These are phyloP conservation scores for Boechera stricta DNA, from an alignment of 345 rosid species.

Conservation along the genomic window DNA sequence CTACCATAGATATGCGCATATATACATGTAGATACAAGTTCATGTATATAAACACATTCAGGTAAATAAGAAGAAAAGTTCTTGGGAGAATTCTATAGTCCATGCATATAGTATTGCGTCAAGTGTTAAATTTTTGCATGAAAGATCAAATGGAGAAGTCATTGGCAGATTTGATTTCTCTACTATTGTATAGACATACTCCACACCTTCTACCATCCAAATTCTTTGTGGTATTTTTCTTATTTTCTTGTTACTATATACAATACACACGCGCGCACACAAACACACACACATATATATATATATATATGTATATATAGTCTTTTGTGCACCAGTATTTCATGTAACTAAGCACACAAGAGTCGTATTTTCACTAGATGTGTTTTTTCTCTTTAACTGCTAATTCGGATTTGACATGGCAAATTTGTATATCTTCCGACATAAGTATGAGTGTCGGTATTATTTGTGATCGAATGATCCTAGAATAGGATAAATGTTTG, in stretches of 20 bases:
- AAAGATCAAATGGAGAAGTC: not conserved
- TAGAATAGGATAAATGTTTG: slow-evolving; percentile 2
- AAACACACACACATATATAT: too few relatives aligned
- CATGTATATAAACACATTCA: not conserved
- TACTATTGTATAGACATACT: not conserved
- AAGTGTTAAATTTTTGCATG: not conserved
- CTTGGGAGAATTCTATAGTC: not conserved
- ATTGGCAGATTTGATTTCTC: not conserved
- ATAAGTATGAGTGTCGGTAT: not conserved
- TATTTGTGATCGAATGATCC: slow-evolving; percentile 15
- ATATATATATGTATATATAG: too few relatives aligned
- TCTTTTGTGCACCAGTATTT: too few relatives aligned
- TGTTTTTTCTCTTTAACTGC: not conserved
- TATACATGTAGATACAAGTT: not conserved
- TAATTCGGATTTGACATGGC: not conserved
- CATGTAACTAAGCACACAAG: slow-evolving; percentile 5
- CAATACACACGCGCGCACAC: too few relatives aligned
- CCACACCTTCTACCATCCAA: not conserved
- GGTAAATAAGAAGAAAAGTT: not conserved
- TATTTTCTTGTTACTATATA: too few relatives aligned
- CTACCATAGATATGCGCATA: not conserved
- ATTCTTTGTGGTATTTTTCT: not conserved
- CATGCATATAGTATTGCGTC: slow-evolving; percentile 6
- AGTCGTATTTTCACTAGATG: not conserved
- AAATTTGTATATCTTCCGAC: not conserved